Conservation (phyloP, 2,329 filamentous ascomycete species). For the Penicillium fuscoglaucum region DNA sequence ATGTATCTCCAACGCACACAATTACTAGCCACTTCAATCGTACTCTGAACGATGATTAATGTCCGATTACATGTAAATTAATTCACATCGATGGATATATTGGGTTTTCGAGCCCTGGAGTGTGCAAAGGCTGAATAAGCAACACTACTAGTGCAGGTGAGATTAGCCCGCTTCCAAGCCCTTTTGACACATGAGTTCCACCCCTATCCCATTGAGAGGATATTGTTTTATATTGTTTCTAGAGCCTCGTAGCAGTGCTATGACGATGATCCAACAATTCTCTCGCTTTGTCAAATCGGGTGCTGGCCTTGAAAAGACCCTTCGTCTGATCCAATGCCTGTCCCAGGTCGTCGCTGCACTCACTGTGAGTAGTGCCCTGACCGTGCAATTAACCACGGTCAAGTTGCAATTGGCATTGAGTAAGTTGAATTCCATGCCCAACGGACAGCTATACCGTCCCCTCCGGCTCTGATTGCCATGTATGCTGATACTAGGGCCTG, state of each 20-base stretch:
- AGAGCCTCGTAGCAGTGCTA: not conserved
- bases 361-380: constrained; percentile 28
- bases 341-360: constrained; percentile 36
- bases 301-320: constrained; percentile 41
- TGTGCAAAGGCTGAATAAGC: constrained; percentile 12
- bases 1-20: not conserved
- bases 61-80: not conserved
- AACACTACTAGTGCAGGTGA: constrained; percentile 1
- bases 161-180: constrained; percentile 5
- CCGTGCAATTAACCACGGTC: constrained; percentile 39
- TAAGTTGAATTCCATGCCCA: constrained; percentile 22
- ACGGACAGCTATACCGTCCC: not conserved
- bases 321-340: constrained; percentile 42
- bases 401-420: constrained; percentile 47
- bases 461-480: not conserved
- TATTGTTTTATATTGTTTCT: not conserved
- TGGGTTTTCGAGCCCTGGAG: not conserved
- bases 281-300: constrained; percentile 35
- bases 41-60: not conserved
- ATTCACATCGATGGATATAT: not conserved
- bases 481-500: constrained; percentile 7
- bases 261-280: constrained; percentile 27
- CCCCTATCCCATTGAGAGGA: not conserved
- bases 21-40: not conserved
- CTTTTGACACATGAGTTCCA: constrained; percentile 1